Evolutionary conservation across 2,329 filamentous ascomycete species (phyloP).

Genomic region (Xylariales sp.): DNA sequence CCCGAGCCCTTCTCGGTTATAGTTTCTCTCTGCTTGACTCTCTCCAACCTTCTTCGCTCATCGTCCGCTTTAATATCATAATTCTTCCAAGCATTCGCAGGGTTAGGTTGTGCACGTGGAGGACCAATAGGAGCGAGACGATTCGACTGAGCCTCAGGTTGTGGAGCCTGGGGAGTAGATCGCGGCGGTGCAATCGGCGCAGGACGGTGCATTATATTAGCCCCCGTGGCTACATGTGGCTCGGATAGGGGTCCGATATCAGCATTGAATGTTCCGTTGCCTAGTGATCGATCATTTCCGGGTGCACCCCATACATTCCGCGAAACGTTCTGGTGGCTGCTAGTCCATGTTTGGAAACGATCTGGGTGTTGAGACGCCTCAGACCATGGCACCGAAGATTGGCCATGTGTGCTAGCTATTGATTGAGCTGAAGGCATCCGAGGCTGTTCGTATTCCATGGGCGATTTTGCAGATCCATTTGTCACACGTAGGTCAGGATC

Average conservation of each 20-base stretch:
- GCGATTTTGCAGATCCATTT: conserved; percentile 51
- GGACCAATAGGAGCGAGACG: conserved; percentile 50
- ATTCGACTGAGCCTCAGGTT: conserved; percentile 37
- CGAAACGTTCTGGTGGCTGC: conserved; percentile 56
- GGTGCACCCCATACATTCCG: conserved; percentile 81
- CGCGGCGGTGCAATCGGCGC: conserved; percentile 58
- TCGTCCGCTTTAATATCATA: conserved; percentile 56
- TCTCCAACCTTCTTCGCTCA: conserved; percentile 54
- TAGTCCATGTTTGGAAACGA: conserved; percentile 63
- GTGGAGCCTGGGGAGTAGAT: conserved; percentile 38
- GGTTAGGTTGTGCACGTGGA: conserved; percentile 39
- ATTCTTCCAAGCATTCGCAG: conserved; percentile 41
- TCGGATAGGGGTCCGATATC: conserved; percentile 65
- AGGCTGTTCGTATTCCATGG: conserved; percentile 27
- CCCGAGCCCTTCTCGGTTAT: conserved; percentile 59
- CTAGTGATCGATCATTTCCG: conserved; percentile 76
- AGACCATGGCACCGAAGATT: conserved; percentile 49
- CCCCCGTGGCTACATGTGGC: conserved; percentile 51
- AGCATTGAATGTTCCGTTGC: conserved; percentile 80
- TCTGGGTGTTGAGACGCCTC: conserved; percentile 53
- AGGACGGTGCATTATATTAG: conserved; percentile 54
- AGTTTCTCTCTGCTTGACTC: conserved; percentile 57
- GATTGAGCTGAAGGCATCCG: conserved; percentile 33
- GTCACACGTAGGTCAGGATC: conserved; percentile 24
- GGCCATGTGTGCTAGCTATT: conserved; percentile 44